phyloP scores from a whole-genome alignment of 345 rosid species.

The Acer campestre region DNA sequence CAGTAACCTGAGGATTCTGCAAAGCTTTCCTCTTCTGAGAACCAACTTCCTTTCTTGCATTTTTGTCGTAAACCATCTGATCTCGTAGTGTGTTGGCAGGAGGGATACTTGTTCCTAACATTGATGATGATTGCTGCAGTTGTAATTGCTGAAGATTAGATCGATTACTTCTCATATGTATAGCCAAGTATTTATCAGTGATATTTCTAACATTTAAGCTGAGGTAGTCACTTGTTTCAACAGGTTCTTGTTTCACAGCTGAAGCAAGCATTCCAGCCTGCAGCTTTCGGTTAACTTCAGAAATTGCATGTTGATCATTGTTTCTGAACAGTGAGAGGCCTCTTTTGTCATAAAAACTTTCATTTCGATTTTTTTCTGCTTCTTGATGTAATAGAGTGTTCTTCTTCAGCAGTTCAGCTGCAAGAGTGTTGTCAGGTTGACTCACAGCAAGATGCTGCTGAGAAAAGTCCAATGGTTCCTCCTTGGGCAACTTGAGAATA shows the following conservation, averaged over 20 bases:
- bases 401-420: neutral
- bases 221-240: constrained; percentile 12
- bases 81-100: neutral
- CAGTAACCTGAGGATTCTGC: constrained; percentile 19
- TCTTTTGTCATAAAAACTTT: constrained; percentile 1
- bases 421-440: constrained; percentile 4
- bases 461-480: constrained; percentile 22
- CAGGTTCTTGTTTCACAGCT: constrained; percentile 18
- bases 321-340: neutral
- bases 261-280: constrained; percentile 14
- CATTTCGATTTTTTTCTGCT: neutral
- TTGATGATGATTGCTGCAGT: constrained; percentile 10
- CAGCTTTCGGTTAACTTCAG: constrained; percentile 18
- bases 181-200: neutral
- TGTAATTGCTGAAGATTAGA: constrained; percentile 13
- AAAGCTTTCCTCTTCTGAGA: constrained; percentile 21
- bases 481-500: constrained; percentile 26
- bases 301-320: constrained; percentile 13
- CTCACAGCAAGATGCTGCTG: constrained; percentile 10
- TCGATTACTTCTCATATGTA: constrained; percentile 6
- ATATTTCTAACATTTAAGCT: neutral
- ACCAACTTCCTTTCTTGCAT: constrained; percentile 9
- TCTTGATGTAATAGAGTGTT: constrained; percentile 1
- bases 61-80: constrained; percentile 10
- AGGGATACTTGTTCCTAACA: neutral